Conservation (phyloP, 306 rosid species). For the Lathyrus sativus region DNA sequence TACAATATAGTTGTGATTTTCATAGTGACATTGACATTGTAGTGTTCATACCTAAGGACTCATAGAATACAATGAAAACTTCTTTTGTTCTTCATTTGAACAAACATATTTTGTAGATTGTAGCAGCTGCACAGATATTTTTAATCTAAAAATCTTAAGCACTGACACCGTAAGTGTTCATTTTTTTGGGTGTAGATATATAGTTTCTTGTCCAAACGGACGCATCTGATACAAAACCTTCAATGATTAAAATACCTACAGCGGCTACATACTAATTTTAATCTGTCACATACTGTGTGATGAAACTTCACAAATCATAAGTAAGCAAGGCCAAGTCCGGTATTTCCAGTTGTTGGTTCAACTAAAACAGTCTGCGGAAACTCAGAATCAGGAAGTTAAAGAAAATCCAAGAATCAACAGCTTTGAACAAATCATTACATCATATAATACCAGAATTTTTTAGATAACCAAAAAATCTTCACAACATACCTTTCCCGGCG, state of each 20-base stretch:
- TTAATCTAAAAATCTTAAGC: no score
- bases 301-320: no score
- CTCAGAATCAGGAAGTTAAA: slow-evolving; percentile 29
- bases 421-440: slow-evolving; percentile 29
- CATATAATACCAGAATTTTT: slow-evolving; percentile 7
- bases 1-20: slow-evolving; percentile 19
- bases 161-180: no score
- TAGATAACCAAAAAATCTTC: slow-evolving; percentile 13
- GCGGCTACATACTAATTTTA: no score
- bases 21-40: slow-evolving; percentile 30
- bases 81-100: no score
- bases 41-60: background rate
- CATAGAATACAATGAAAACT: slow-evolving; percentile 3
- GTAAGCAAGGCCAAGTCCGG: slow-evolving; percentile 93
- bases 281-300: no score
- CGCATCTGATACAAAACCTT: no score
- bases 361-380: slow-evolving; percentile 75
- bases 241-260: no score
- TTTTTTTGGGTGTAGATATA: no score
- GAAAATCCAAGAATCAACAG: slow-evolving; percentile 26
- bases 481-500: slow-evolving; percentile 71
- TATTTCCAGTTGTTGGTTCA: slow-evolving; percentile 96
- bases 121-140: no score
- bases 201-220: no score
- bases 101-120: no score